Percentiles rank a stretch among this genome's conserved stretches.
Evolutionary conservation across 495 filamentous ascomycete species (phyloP).

Genomic region (Xylaria telfairii): DNA sequence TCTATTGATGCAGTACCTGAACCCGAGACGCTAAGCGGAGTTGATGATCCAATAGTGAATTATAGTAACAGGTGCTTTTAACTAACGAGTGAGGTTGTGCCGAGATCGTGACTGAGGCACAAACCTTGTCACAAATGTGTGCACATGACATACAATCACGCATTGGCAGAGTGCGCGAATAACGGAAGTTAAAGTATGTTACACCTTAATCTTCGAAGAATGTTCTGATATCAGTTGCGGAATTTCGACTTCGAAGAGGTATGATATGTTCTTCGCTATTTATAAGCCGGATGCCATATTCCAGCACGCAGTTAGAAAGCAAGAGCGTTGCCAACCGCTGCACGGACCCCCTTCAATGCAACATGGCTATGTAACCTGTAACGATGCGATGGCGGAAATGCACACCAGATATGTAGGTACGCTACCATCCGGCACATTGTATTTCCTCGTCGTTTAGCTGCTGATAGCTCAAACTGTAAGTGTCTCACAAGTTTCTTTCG

Average conservation of each 20-base stretch:
- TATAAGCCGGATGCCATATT: neutral
- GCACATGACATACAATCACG: neutral
- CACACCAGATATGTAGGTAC: neutral
- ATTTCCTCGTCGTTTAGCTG: neutral
- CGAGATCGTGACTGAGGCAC: neutral
- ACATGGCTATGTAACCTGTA: neutral
- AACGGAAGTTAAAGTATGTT: neutral
- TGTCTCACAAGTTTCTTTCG: neutral
- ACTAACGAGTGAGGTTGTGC: neutral
- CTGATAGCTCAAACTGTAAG: neutral
- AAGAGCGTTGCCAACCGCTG: constrained; percentile 1
- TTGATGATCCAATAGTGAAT: neutral
- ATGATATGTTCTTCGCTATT: neutral
- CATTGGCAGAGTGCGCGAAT: neutral
- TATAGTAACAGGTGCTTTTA: neutral
- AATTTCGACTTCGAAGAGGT: neutral
- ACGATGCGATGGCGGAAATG: neutral
- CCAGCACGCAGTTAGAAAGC: no score
- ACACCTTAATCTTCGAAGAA: neutral
- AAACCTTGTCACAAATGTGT: neutral
- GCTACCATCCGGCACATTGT: neutral
- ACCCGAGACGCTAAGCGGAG: neutral
- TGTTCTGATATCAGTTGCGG: neutral
- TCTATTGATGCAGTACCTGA: neutral
- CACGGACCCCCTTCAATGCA: constrained; percentile 11